Evolutionary conservation across 208 protist species (phyloP).

Genomic region (Crithidia expoeki): DNA sequence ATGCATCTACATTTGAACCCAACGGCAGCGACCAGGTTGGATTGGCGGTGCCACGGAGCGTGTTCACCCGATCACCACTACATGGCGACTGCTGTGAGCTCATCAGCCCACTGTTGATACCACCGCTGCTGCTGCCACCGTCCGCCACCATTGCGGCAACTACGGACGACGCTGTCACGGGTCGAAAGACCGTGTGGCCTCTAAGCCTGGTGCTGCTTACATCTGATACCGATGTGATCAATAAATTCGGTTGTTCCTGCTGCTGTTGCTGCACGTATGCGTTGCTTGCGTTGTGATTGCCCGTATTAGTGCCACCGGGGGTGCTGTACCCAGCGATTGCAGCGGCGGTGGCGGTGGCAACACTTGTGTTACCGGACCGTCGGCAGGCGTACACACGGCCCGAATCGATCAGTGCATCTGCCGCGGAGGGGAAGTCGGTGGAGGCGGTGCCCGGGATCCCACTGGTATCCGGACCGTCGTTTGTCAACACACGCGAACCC

Average conservation of each 20-base stretch:
- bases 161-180: constrained; percentile 20
- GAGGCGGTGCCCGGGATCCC: background rate
- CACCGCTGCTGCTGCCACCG: background rate
- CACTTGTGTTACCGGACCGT: background rate
- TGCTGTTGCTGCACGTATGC: background rate
- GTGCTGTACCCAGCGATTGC: constrained; percentile 8
- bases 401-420: constrained; percentile 6
- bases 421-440: background rate
- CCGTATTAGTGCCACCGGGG: background rate
- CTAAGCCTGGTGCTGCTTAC: background rate
- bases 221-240: background rate
- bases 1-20: background rate
- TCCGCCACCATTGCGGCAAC: constrained; percentile 5
- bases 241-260: background rate
- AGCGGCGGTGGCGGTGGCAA: background rate
- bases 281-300: background rate
- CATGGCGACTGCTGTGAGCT: background rate
- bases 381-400: constrained; percentile 4
- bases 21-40: background rate
- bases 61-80: background rate
- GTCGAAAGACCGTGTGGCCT: constrained; percentile 1
- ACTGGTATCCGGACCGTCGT: background rate
- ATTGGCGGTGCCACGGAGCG: background rate
- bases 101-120: background rate
- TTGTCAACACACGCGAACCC: background rate